Base-by-base conservation (phyloP, 768 basidiomycete species). In the Neoboletus magnificus region DNA sequence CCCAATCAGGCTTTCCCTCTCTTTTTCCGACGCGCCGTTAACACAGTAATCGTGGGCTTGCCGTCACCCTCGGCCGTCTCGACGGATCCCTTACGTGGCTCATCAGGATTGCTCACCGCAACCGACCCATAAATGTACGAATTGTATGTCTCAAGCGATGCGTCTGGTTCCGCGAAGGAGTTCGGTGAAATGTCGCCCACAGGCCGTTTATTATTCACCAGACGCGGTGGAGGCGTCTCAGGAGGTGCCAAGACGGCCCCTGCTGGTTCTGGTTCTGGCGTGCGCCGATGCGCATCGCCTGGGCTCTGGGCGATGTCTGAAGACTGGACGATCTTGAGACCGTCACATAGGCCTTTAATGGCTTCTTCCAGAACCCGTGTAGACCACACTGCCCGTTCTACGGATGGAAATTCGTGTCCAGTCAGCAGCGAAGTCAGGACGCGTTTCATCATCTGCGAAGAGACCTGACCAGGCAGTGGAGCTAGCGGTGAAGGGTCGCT, bases 381-480 rank as follows among this genome's bases (percentile, higher is more conserved):
- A 16, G 82, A 87, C 63, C 84, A 81, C 56, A 82, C 70, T 18
- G 88, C 81, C 52, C 82, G 79, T 50, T 86, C 85, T 12, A 71
- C 66, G 10, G 80, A 85, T 36, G 85, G 84, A 70, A 94, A 95
- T 69, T 94, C 91, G 60, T 88, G 82, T 37, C 86, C 83, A 22
- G 79, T 89, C 69, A 85, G 76, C 61, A 96, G 75, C 48, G 84
- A 82, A 23, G 79, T 76, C 62, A 89, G 67, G 22, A 97, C 74
- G 20, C 93, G 85, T 64, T 84, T 83, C 62, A 86, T 79, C 60
- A 93, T 77, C 61, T 83, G 80, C 25, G 75, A 72, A 5, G 87
- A 76, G 35, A 94, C 84, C 66, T 86, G 80, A 1, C 85, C 86
- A 1, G 78, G 71, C 66, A 78, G 77, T 36, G 81, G 80, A 1